Conservation (phyloP, 2,329 filamentous ascomycete species). For the Drechmeria coniospora region DNA sequence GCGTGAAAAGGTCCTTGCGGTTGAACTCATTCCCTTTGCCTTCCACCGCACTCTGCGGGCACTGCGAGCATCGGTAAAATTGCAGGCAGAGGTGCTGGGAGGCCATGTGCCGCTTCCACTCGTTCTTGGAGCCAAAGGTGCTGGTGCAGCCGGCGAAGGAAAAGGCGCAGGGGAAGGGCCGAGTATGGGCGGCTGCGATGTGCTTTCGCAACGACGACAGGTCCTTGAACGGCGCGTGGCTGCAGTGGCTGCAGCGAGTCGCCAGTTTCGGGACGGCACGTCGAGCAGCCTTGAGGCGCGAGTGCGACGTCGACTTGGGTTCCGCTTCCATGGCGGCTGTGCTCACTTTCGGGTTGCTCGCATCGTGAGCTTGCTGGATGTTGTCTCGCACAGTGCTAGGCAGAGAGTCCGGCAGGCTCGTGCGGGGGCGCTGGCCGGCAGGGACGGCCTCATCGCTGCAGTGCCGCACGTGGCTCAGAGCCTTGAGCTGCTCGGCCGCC, state of each 20-base stretch:
- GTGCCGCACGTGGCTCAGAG: slow-evolving; percentile 46
- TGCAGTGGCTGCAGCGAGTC: slow-evolving; percentile 44
- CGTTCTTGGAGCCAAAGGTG: slow-evolving; percentile 84
- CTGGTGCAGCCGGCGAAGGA: slow-evolving; percentile 69
- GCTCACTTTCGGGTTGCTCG: slow-evolving; percentile 15
- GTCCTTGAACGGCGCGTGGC: slow-evolving; percentile 51
- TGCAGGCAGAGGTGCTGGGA: slow-evolving; percentile 71
- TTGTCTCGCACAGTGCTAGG: slow-evolving; percentile 15
- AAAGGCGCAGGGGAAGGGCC: slow-evolving; percentile 75
- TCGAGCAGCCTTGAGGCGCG: slow-evolving; percentile 25
- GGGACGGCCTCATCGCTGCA: slow-evolving; percentile 28
- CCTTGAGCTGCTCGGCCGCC: slow-evolving; percentile 51
- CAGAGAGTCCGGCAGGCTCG: slow-evolving; percentile 22
- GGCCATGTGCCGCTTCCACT: slow-evolving; percentile 91
- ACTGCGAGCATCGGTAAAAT: slow-evolving; percentile 49
- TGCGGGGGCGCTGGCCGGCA: slow-evolving; percentile 16
- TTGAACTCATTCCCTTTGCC: slow-evolving; percentile 64
- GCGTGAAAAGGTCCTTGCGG: slow-evolving; percentile 88
- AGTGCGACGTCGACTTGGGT: slow-evolving; percentile 10
- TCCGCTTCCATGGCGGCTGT: slow-evolving; percentile 10
- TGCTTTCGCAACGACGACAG: slow-evolving; percentile 51
- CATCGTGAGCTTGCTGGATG: slow-evolving; percentile 15
- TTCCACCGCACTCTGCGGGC: slow-evolving; percentile 35
- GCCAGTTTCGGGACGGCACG: slow-evolving; percentile 42
- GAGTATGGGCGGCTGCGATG: slow-evolving; percentile 51